Base-by-base conservation (phyloP, 306 rosid genomes). In the Benincasa hispida region DNA sequence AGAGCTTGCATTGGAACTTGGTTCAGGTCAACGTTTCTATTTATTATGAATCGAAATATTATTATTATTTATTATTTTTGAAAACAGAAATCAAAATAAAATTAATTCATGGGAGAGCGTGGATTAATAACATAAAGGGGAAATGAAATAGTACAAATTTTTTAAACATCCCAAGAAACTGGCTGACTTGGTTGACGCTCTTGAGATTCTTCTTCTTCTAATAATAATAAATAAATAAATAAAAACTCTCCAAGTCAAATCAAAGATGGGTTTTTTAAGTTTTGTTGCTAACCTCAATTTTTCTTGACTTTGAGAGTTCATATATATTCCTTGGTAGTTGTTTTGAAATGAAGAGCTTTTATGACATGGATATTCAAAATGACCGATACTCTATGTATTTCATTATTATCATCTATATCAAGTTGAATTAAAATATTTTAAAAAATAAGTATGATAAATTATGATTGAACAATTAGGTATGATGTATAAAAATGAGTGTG, bases 1-100 rank as follows among this genome's bases (percentile, higher is more conserved):
- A 77, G 84, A 68, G 76, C 47, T 21, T 53, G 85, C 85, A 81
- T 93, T 83, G 98, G 90, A 88, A 87, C 82, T 90, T 78, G 74
- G 82, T 77, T 85, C 86, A 53, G 74, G 83, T 81, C 84, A 86
- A 87, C 90, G 81, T 87, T 87, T 89, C 86, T 90, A 88, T 87
- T 67, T 11, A 39, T 65, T 65, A 30, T 3, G 39, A 62, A 17
- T 34, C 2, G 0, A 62, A 15, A 32, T 17, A 32, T 45, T 45
- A 3, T 45, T 45, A 39, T 35, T 35, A 5, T 2, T 45, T 42
- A 42, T 42, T 42, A 42, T 42, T 42, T 10, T 45, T 45, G 51
- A 45, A 45, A 45, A 45, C 5, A 12, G 51, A 45, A 12, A 45
- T 45, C 5, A 45, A 45, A 45, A 45, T 45, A 2, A 32, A 59